These are phyloP conservation scores for Carex parvula DNA, from an alignment of 176 grass and related monocot genomes.

Conservation along the genomic window DNA sequence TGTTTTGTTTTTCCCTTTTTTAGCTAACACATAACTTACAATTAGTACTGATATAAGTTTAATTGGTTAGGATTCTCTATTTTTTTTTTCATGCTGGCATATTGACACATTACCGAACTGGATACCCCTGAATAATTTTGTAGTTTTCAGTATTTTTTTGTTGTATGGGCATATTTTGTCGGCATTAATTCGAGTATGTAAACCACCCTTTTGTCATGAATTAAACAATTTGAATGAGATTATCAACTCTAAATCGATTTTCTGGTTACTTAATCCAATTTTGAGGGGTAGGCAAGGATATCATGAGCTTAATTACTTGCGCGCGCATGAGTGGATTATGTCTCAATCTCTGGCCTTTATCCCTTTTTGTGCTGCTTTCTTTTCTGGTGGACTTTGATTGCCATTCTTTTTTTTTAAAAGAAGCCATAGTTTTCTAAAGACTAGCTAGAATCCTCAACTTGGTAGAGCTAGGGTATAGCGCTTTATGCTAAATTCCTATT, in stretches of 20 bases:
- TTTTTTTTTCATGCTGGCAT: neutral
- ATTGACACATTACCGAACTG: neutral
- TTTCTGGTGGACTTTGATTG: neutral
- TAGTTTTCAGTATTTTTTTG: neutral
- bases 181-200: too few relatives aligned
- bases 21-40: neutral
- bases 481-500: neutral
- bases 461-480: neutral
- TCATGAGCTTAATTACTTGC: neutral
- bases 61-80: neutral
- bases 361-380: neutral
- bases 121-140: neutral
- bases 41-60: neutral
- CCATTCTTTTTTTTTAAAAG: neutral
- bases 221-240: neutral
- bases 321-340: neutral
- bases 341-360: neutral
- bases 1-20: neutral
- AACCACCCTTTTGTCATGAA: neutral
- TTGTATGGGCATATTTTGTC: neutral
- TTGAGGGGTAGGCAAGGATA: neutral
- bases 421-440: neutral
- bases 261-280: neutral
- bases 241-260: neutral
- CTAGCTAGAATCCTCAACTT: neutral